These are phyloP conservation scores for Metschnikowia henanensis DNA, from an alignment of 805 yeast species.

Conservation along the genomic window DNA sequence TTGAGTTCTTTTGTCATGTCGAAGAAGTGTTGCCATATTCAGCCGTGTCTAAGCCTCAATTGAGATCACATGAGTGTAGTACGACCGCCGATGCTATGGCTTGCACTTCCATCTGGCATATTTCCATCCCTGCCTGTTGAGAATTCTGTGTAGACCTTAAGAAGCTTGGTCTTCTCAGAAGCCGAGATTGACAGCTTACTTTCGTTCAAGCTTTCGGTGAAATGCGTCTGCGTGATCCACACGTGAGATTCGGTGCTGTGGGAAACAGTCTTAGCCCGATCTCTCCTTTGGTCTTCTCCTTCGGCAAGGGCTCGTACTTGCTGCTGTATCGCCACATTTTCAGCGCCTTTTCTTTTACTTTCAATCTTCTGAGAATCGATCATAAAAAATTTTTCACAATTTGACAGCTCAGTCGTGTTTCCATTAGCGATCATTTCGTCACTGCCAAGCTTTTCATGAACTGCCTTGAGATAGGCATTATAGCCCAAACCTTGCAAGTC, in stretches of 20 bases:
- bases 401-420: conserved; percentile 1
- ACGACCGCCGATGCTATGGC: conserved; percentile 82
- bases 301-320: conserved; percentile 43
- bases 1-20: too few species aligned
- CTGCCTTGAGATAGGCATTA: conserved; percentile 87
- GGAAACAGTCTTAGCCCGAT: conserved; percentile 4
- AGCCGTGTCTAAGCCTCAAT: too few species aligned
- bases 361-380: conserved; percentile 35
- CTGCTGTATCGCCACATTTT: conserved; percentile 39
- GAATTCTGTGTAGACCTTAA: conserved; percentile 67
- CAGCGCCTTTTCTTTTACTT: conserved; percentile 34
- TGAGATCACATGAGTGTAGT: conserved; percentile 68
- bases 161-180: conserved; percentile 64
- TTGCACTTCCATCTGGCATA: conserved; percentile 82
- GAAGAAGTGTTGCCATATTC: too few species aligned
- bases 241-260: conserved; percentile 32
- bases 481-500: conserved; percentile 91
- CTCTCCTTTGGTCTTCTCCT: neutral
- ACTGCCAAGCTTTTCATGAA: conserved; percentile 62
- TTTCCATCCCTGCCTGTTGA: conserved; percentile 78
- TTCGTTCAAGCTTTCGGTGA: conserved; percentile 61
- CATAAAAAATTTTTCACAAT: conserved; percentile 40
- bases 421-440: conserved; percentile 26
- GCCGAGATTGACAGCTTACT: conserved; percentile 89
- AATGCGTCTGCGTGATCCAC: conserved; percentile 51